Evolutionary conservation across 257 asterid genomes (phyloP), one percentile per base, ranked within the genome.

Genomic region (Capsicum chinense): DNA sequence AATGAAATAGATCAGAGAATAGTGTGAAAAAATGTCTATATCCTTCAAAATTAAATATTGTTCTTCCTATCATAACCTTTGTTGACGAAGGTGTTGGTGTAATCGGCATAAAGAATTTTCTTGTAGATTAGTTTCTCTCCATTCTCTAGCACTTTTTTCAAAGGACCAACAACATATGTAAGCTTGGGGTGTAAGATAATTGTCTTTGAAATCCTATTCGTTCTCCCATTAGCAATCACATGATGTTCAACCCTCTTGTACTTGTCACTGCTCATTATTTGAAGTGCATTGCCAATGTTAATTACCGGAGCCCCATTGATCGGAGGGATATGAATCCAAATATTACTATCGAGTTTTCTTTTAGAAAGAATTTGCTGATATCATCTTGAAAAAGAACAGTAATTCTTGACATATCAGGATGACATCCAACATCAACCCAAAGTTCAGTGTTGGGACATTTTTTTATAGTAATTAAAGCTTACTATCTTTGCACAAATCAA

Each of bases 181-280:
- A 87, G 83, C 15, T 54, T 80, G 0, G 90, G 86, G 64, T 79
- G 83, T 56, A 87, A 82, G 56, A 87, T 84, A 7, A 87, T 85
- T 0, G 90, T 86, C 35, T 85, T 85, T 0, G 87, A 88, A 6
- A 88, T 48, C 17, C 86, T 71, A n/a, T 76, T 78, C 2, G 26
- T 88, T 9, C n/a, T 56, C 33, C 88, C 90, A 33, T 85, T 88
- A 2, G 90, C 90, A 2, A 85, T 66, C 50, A 88, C 88, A 0
- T 87, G 74, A 6, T 88, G 90, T 82, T 88, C 90, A 1, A 85
- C 60, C 81, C 88, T 88, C 66, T 88, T 88, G 59, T 88, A 88
- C 3, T 76, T 39, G 0, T 86, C 88, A 4, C 85, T 85, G 6
- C 90, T 88, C 19, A 85, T 48, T 8, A 87, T 87, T 42, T 87